phyloP scores from a whole-genome alignment of 2,329 filamentous ascomycete species.

The Dothistroma septosporum region DNA sequence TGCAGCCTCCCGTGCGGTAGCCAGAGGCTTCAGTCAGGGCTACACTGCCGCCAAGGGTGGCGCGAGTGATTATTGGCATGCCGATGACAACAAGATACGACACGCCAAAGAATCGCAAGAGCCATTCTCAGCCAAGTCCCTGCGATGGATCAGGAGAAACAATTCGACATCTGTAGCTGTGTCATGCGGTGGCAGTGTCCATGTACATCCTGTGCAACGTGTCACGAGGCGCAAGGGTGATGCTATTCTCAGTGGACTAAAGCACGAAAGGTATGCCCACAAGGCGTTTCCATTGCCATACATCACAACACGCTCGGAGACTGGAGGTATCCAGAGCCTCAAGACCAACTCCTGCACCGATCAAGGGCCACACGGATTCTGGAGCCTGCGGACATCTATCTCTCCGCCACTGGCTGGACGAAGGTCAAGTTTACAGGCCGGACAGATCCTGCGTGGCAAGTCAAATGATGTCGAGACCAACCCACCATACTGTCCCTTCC shows the following conservation, averaged over 20 bases:
- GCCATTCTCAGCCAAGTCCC: constrained; percentile 50
- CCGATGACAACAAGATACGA: constrained; percentile 69
- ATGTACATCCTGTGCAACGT: constrained; percentile 60
- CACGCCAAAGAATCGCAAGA: constrained; percentile 51
- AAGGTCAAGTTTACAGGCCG: not conserved
- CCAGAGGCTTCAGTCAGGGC: constrained; percentile 69
- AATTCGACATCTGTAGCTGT: constrained; percentile 61
- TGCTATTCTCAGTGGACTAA: constrained; percentile 49
- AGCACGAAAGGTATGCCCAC: constrained; percentile 27
- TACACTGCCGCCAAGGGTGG: constrained; percentile 66
- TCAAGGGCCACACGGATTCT: constrained; percentile 37
- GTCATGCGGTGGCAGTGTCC: constrained; percentile 61
- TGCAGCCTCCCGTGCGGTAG: constrained; percentile 63
- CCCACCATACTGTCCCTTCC: constrained; percentile 91
- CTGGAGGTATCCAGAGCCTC: constrained; percentile 2
- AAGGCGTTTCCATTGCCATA: constrained; percentile 25
- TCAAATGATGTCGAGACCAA: constrained; percentile 64
- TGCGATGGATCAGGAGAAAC: constrained; percentile 62
- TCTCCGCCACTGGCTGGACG: constrained; percentile 4
- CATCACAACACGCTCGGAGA: constrained; percentile 19
- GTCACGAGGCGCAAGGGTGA: constrained; percentile 38
- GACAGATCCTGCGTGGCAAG: not conserved
- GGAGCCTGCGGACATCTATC: constrained; percentile 35
- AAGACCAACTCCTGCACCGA: constrained; percentile 23
- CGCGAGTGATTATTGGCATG: constrained; percentile 68